phyloP scores from a whole-genome alignment of 2,329 filamentous ascomycete genomes.

The Penicillium italicum region DNA sequence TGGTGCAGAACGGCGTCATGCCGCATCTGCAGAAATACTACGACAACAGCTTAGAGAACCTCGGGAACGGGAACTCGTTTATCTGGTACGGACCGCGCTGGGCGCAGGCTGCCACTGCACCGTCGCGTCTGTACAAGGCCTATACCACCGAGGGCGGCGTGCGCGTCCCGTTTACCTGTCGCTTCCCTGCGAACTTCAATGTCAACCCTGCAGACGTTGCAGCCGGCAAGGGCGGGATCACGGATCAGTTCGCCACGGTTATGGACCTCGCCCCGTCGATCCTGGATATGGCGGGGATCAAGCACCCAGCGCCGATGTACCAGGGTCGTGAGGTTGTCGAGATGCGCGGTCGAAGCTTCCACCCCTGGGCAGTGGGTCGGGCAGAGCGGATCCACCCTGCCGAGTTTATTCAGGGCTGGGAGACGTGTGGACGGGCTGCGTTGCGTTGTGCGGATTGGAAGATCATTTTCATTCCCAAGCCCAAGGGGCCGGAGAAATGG shows the following conservation, averaged over 20 bases:
- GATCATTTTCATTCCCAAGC: constrained; percentile 56
- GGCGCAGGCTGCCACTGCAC: constrained; percentile 54
- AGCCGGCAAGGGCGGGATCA: constrained; percentile 39
- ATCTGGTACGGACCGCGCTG: constrained; percentile 60
- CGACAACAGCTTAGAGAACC: constrained; percentile 56
- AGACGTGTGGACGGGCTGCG: constrained; percentile 53
- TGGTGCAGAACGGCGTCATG: constrained; percentile 54
- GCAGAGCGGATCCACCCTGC: constrained; percentile 46
- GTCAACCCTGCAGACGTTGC: constrained; percentile 18
- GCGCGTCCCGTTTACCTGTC: constrained; percentile 52
- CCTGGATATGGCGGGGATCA: constrained; percentile 40
- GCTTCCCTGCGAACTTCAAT: constrained; percentile 35
- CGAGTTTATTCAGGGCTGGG: constrained; percentile 56
- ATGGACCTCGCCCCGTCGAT: constrained; percentile 52
- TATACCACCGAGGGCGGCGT: constrained; percentile 52
- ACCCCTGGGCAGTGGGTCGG: constrained; percentile 37
- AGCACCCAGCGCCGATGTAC: constrained; percentile 54
- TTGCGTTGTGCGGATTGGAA: constrained; percentile 57
- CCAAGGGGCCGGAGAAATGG: constrained; percentile 55
- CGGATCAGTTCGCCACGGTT: constrained; percentile 52
- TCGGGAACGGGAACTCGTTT: constrained; percentile 56
- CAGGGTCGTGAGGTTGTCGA: constrained; percentile 49
- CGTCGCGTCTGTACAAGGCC: constrained; percentile 49
- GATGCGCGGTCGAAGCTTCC: constrained; percentile 52
- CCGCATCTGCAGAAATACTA: constrained; percentile 56